These are phyloP conservation scores for Leccinum subrobustum DNA, from an alignment of 1,284 basidiomycete genomes.

Conservation along the genomic window DNA sequence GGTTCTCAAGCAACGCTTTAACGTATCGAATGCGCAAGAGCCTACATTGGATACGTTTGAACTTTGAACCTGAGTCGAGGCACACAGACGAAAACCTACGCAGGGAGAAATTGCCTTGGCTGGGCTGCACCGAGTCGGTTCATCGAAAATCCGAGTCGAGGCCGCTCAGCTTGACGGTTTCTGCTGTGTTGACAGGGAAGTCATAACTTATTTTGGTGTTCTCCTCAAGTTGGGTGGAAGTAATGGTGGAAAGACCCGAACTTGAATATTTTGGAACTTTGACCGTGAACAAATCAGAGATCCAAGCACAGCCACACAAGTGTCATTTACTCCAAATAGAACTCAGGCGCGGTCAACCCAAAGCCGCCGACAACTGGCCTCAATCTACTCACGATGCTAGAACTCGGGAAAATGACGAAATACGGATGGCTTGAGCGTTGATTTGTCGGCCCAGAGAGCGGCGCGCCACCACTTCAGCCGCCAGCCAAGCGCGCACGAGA, in stretches of 20 bases:
- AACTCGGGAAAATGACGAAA: not conserved
- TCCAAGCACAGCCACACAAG: not conserved
- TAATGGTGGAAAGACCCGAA: not conserved
- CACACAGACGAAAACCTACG: not conserved
- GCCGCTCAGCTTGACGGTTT: not conserved
- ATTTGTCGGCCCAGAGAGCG: not conserved
- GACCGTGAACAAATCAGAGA: too few species aligned
- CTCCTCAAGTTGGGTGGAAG: constrained; percentile 6
- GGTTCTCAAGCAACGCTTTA: not conserved
- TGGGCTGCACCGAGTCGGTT: not conserved
- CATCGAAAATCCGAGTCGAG: not conserved
- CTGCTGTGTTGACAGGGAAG: constrained; percentile 6
- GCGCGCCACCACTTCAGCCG: constrained; percentile 1
- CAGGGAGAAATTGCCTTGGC: not conserved
- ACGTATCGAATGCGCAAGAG: not conserved
- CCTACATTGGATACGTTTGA: constrained; percentile 2
- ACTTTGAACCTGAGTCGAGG: not conserved
- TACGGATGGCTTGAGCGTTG: not conserved
- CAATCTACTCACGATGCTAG: not conserved
- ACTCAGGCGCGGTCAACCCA: not conserved
- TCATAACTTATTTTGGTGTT: not conserved
- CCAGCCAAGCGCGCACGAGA: not conserved
- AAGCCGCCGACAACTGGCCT: not conserved
- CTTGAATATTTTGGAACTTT: not conserved
- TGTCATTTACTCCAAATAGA: not conserved